Base-by-base conservation (phyloP, 2,329 filamentous ascomycete species). In the Cladosporium velox region DNA sequence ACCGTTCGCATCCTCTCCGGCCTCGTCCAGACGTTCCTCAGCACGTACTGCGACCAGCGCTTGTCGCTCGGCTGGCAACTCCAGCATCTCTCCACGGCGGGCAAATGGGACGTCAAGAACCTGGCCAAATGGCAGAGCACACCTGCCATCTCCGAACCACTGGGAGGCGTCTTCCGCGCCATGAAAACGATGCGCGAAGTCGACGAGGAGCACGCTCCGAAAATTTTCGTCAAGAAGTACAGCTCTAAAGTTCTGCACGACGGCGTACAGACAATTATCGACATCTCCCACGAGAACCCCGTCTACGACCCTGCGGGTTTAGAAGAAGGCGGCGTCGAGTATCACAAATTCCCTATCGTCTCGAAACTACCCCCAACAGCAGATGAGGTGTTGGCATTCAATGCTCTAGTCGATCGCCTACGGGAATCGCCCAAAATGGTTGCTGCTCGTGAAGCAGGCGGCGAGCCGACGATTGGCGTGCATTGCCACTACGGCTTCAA, bases 81-180 rank as follows among this genome's bases (percentile, higher is more conserved):
- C 18, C 91, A 94, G 72, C 90, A 95, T 73, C 87, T 98, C 28
- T 92, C 91, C 2, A 92, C 90, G 1, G 91, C 93, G 71, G 93
- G 93, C 3, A 98, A 98, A 80, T 98, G 94, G 94, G 94, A 97
- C 74, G 92, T 98, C 71, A 98, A 98, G 80, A 98, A 98, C 74
- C 84, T 97, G 12, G 88, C 86, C 67, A 98, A 98, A 76, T 98
- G 94, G 94, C 86, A 91, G 77, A 88, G 87, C 21, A 69, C 72
- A 15, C 62, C 65, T 1, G 63, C 69, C 4, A 72, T 71, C 65
- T 73, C 72, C 1, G 69, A 69, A 12, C 88, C 90, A 3, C 95
- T 98, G 67, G 91, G 86, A 0, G 87, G 87, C 15, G 83, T 93
- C 4, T 97, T 97, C 76, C 88, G 91, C 30, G 93, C 92, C 2